phyloP scores from a whole-genome alignment of 2,329 filamentous ascomycete species.

The Rutstroemia sp. region DNA sequence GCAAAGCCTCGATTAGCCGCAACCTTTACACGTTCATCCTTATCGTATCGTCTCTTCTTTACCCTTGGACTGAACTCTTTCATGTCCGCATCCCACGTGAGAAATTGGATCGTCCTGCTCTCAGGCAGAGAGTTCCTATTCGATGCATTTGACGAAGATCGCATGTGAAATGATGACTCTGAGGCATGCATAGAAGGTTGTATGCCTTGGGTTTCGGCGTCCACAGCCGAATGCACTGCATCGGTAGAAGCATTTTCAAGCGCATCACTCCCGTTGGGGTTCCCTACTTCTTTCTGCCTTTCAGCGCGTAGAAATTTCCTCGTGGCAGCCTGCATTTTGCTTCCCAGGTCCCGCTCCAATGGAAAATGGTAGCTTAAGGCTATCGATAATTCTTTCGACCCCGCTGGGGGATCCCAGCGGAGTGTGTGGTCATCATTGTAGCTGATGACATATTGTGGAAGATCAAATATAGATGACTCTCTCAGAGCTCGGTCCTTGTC shows the following conservation, averaged over 20 bases:
- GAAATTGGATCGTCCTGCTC: slow-evolving; percentile 2
- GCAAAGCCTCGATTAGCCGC: slow-evolving; percentile 16
- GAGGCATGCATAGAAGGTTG: neutral
- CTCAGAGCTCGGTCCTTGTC: slow-evolving; percentile 2
- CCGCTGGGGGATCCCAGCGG: slow-evolving; percentile 12
- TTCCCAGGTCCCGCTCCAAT: slow-evolving; percentile 11
- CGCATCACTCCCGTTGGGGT: neutral
- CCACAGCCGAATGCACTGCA: neutral
- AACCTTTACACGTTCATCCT: slow-evolving; percentile 13
- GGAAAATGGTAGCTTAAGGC: slow-evolving; percentile 19
- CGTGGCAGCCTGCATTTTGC: slow-evolving; percentile 16
- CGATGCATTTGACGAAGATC: neutral
- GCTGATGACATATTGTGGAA: slow-evolving; percentile 12
- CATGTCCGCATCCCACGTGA: slow-evolving; percentile 13
- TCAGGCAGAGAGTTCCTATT: slow-evolving; percentile 4
- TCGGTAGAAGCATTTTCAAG: neutral
- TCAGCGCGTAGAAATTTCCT: slow-evolving; percentile 9
- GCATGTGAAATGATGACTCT: slow-evolving; percentile 1
- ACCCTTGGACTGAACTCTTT: slow-evolving; percentile 8
- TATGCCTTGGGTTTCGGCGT: slow-evolving; percentile 1
- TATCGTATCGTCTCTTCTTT: slow-evolving; percentile 13
- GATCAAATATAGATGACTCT: slow-evolving; percentile 7
- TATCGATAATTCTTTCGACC: slow-evolving; percentile 15
- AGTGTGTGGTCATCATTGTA: slow-evolving; percentile 14
- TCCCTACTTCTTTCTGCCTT: neutral